A percentile compares a stretch with the other conserved stretches of the same genome.
Evolutionary conservation across 2,329 filamentous ascomycete genomes (phyloP).

Genomic region (Microsporum ferrugineum): DNA sequence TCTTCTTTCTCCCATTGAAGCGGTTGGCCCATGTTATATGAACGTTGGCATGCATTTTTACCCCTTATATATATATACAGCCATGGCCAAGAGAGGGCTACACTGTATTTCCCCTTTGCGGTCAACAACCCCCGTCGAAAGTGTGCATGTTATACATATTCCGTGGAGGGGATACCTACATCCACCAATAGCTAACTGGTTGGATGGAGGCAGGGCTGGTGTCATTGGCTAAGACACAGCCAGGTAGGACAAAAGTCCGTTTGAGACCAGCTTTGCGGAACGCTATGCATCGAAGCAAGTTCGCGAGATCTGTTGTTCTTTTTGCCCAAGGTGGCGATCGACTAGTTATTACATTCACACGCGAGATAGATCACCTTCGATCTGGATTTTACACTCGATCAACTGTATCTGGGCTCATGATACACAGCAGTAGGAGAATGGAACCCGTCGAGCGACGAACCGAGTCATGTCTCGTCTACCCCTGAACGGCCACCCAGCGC

Average conservation of each 20-base stretch:
- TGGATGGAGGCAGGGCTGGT: background rate
- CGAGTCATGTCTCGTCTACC: background rate
- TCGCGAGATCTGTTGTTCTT: background rate
- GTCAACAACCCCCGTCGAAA: background rate
- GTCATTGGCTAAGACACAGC: background rate
- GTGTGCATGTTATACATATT: background rate
- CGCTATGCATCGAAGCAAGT: background rate
- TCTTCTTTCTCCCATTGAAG: background rate
- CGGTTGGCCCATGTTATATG: background rate
- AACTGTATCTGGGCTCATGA: background rate
- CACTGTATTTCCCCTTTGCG: background rate
- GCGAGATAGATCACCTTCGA: background rate
- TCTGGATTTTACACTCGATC: background rate
- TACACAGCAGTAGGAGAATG: background rate
- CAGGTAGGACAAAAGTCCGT: background rate
- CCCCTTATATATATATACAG: background rate
- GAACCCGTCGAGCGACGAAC: background rate
- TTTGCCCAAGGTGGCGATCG: background rate
- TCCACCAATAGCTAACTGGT: background rate
- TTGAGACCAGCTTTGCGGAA: background rate
- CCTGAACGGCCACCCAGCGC: background rate
- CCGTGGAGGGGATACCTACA: background rate
- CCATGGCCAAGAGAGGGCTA: background rate
- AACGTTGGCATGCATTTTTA: background rate
- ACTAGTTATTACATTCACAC: background rate